Base-by-base conservation (phyloP, 768 basidiomycete species). In the Lentinula lateritia region DNA sequence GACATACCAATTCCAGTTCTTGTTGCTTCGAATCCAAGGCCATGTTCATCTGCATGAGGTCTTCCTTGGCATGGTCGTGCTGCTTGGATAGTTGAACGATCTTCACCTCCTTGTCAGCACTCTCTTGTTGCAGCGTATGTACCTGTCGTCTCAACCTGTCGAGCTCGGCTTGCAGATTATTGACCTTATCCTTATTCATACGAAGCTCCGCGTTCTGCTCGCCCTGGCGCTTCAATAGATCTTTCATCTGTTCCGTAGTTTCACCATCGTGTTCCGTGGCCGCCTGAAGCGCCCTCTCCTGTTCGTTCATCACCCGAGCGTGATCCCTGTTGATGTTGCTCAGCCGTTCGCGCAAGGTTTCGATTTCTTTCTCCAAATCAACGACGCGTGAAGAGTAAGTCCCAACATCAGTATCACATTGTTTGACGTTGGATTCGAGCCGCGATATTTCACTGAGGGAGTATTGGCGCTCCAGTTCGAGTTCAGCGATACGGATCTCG, bases 21-120 rank as follows among this genome's bases (percentile, higher is more conserved):
- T 95, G 93, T 68, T 97, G 95, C 74, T 97, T 97, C 28, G 93
- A 88, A 72, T 95, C 93, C 58, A 97, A 74, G 0, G 94, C 95
- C 39, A 95, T 93, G 67, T 96, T 95, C 66, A 96, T 74, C n/a
- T 91, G 89, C 52, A 82, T 73, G 20, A 90, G 71, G 72, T 96
- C 94, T 46, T 94, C 89, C 71, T 88, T 87, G 63, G 89, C 82
- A 68, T 86, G 78, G 0, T 77, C 76, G 42, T 83, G 78, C 66
- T 88, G 80, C 74, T 90, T 92, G 63, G 79, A 81, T 56, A 92
- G 72, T 66, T 90, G 88, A 13, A 85, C 76, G 45, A 95, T 80
- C 69, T 87, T 89, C 41, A 95, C 81, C 64, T 95, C 94, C 75
- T 88, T 90, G 61, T 87, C 86, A 10, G 93, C 90, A 67, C 90